phyloP scores from a whole-genome alignment of 768 basidiomycete genomes.

The Mycena galericulata region DNA sequence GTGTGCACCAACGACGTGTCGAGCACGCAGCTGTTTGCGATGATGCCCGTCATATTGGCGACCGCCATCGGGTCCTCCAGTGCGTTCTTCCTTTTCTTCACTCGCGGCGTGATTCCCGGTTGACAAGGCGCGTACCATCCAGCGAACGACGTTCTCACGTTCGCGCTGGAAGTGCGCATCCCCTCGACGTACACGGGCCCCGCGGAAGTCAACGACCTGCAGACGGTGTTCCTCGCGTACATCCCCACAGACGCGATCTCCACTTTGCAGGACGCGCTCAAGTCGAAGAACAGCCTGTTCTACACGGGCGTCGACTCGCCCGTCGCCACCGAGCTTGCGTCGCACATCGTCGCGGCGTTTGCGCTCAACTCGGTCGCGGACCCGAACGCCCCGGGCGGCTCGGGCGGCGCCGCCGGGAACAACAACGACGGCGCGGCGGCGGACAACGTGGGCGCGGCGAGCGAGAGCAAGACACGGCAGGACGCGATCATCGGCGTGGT shows the following conservation, averaged over 20 bases:
- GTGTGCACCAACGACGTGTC: conserved; percentile 69
- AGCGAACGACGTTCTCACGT: conserved; percentile 54
- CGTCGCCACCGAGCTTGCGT: conserved; percentile 69
- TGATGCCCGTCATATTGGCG: conserved; percentile 61
- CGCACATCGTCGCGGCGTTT: conserved; percentile 78
- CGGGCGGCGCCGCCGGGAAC: conserved; percentile 29
- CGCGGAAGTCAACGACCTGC: conserved; percentile 60
- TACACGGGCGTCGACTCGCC: conserved; percentile 63
- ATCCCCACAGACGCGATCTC: conserved; percentile 69
- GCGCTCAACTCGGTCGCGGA: conserved; percentile 61
- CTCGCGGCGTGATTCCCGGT: not conserved
- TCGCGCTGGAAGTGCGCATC: conserved; percentile 77
- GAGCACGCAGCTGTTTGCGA: conserved; percentile 83
- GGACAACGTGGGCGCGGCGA: conserved; percentile 43
- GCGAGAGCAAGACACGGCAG: conserved; percentile 65
- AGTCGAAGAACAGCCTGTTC: conserved; percentile 65
- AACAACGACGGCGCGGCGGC: no score
- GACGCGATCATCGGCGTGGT: conserved; percentile 95
- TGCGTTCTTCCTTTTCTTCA: conserved; percentile 37
- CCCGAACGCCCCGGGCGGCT: conserved; percentile 42
- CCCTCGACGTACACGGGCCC: conserved; percentile 67
- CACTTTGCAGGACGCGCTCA: conserved; percentile 74
- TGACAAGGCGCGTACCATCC: conserved; percentile 23
- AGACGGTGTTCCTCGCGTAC: conserved; percentile 80
- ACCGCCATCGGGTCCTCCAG: conserved; percentile 48